Conservation (phyloP, 805 yeast genomes). For the Candida maesae region DNA sequence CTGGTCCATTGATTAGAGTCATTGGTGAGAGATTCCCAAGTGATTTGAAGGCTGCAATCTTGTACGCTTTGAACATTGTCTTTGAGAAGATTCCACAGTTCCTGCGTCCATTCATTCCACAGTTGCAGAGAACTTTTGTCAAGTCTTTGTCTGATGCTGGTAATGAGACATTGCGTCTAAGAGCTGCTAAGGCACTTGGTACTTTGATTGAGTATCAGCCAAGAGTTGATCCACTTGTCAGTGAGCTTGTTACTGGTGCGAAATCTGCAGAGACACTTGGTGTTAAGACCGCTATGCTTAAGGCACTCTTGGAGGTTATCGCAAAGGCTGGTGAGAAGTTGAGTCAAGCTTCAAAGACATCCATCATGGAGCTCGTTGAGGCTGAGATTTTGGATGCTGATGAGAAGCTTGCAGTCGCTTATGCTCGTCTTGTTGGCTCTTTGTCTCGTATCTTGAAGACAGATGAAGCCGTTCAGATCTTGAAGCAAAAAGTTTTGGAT, state of each 20-base stretch:
- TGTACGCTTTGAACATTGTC: conserved; percentile 75
- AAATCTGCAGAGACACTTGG: conserved; percentile 61
- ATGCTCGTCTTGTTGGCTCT: conserved; percentile 77
- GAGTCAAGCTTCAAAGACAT: conserved; percentile 65
- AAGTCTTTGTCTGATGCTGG: conserved; percentile 79
- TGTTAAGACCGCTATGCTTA: conserved; percentile 80
- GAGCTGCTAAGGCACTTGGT: conserved; percentile 90
- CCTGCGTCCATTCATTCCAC: conserved; percentile 94
- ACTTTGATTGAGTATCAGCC: conserved; percentile 86
- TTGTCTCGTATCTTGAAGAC: conserved; percentile 60
- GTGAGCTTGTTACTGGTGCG: conserved; percentile 77
- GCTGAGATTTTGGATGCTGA: conserved; percentile 54
- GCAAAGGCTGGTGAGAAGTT: conserved; percentile 73
- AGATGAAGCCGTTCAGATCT: conserved; percentile 60
- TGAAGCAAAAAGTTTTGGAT: conserved; percentile 55
- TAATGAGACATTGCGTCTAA: conserved; percentile 66
- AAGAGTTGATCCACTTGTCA: conserved; percentile 86
- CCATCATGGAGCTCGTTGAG: conserved; percentile 70
- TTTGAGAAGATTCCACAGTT: conserved; percentile 84
- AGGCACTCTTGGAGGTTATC: conserved; percentile 80
- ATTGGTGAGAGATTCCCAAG: conserved; percentile 92
- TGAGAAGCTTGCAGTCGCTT: conserved; percentile 66
- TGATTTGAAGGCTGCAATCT: conserved; percentile 92
- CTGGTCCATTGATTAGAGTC: conserved; percentile 97
- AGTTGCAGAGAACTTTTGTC: conserved; percentile 93